Conservation (phyloP, 176 grass and related monocot species). For the Rhynchospora tenuis region DNA sequence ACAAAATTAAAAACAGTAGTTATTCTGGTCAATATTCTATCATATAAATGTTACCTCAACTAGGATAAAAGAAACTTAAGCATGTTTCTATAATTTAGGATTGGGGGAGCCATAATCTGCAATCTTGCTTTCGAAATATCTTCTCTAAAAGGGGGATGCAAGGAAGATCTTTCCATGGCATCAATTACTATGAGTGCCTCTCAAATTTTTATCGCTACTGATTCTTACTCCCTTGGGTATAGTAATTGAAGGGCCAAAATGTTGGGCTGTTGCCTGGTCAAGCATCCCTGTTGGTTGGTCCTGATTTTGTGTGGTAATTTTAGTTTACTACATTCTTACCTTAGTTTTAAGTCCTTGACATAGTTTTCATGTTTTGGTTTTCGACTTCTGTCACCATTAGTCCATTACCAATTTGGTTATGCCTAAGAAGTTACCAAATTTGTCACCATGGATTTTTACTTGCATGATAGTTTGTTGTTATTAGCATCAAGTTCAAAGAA, state of each 20-base stretch:
- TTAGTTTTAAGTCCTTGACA: not conserved
- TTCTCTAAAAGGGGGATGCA: conserved; percentile 89
- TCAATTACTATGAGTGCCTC: conserved; percentile 96
- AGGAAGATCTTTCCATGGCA: conserved; percentile 68
- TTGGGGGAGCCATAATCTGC: conserved; percentile 87
- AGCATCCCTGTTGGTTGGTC: conserved; percentile 56
- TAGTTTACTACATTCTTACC: not conserved
- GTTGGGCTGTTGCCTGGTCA: conserved; percentile 84
- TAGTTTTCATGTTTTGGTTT: not conserved
- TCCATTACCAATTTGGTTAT: not conserved
- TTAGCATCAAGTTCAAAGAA: not conserved
- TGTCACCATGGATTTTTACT: not conserved
- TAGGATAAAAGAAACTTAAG: not conserved
- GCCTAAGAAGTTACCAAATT: not conserved
- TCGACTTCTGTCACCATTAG: not conserved
- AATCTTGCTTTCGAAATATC: conserved; percentile 74
- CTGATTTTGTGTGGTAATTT: conserved; percentile 66
- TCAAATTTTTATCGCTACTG: conserved; percentile 71
- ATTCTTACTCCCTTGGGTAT: conserved; percentile 77
- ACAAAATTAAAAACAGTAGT: not conserved
- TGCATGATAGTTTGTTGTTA: not conserved
- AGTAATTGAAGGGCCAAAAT: conserved; percentile 73
- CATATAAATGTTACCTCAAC: not conserved
- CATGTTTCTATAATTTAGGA: conserved; percentile 33
- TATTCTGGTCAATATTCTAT: not conserved